Evolutionary conservation across 306 rosid species (phyloP), one percentile per base, ranked within the genome.

Genomic region (Lathyrus aphaca): DNA sequence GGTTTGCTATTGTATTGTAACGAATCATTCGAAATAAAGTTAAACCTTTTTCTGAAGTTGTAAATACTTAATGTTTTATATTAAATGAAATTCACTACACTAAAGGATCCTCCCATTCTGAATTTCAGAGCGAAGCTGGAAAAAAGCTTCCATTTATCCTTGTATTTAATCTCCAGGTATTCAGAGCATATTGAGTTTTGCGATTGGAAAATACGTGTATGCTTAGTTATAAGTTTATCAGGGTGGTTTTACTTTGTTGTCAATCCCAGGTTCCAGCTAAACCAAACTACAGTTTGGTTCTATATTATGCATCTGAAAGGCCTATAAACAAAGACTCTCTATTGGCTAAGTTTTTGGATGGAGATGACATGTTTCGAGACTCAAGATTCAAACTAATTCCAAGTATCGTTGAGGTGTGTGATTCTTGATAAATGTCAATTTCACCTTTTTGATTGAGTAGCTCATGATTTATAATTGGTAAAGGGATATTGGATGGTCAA

Each of bases 401-500:
- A 6, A 94, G 99, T 63, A 94, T 94, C 80, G 88, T 85, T 37
- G 88, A 94, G 99, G 97, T 84, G 66, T 16, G 81, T 65, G 72
- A 71, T 77, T 78, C 62, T 80, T 25, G 11, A 73, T 23, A 13
- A 46, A 57, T 63, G 49, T 35, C 35, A 46, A 8, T 21, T 3
- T 69, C 43, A 69, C 39, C 40, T 44, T 25, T 68, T 55, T 16
- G 1, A 54, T 76, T 37, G 11, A 23, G 53, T 32, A 51, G 38
- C 75, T 78, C 55, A 69, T 68, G 38, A 13, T 79, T 84, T 63
- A 58, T 74, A 66, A 74, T 82, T 44, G 9, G 46, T 59, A 68
- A 76, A 90, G 99, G 99, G 99, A 71, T 94, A 94, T 80, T 94
- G 96, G 99, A 90, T 94, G 97, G 97, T 94, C 82, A 94, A 94